These are phyloP conservation scores for Powellomyces hirtus DNA, from an alignment of 192 early-diverging fungal genomes.

Conservation along the genomic window DNA sequence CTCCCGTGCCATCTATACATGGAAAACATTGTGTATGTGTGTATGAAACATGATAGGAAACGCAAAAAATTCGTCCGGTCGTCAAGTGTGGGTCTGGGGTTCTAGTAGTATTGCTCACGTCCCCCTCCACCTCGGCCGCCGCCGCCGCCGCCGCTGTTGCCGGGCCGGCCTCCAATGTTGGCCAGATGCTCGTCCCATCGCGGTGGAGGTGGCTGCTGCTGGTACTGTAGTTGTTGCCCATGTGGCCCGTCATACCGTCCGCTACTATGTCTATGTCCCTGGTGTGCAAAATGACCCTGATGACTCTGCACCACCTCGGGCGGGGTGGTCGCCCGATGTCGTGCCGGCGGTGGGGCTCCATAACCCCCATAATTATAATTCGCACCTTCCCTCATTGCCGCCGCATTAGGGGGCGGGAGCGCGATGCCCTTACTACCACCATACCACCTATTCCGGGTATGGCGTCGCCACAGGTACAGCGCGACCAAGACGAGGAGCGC, in stretches of 20 bases:
- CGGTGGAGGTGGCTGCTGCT: not conserved
- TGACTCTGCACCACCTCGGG: not conserved
- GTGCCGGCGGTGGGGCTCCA: too few species aligned
- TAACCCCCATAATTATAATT: too few species aligned
- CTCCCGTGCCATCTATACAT: too few species aligned
- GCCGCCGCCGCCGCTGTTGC: too few species aligned
- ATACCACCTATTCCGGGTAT: constrained; percentile 9
- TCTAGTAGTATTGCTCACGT: too few species aligned
- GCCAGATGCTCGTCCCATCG: constrained; percentile 3
- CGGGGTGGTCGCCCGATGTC: not conserved
- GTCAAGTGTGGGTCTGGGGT: too few species aligned
- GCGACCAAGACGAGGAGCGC: not conserved
- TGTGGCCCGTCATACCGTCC: not conserved
- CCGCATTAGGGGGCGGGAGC: not conserved
- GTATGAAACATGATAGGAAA: too few species aligned
- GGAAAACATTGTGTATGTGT: too few species aligned
- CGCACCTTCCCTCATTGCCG: not conserved
- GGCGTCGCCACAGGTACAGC: not conserved
- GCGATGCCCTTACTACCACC: not conserved
- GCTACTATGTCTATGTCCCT: not conserved
- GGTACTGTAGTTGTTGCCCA: not conserved
- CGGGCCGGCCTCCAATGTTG: too few species aligned
- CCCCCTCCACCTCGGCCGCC: too few species aligned
- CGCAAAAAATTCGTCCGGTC: too few species aligned
- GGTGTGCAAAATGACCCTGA: not conserved